phyloP scores from a whole-genome alignment of 2,329 filamentous ascomycete species.

The Arthrobotrys iridis region DNA sequence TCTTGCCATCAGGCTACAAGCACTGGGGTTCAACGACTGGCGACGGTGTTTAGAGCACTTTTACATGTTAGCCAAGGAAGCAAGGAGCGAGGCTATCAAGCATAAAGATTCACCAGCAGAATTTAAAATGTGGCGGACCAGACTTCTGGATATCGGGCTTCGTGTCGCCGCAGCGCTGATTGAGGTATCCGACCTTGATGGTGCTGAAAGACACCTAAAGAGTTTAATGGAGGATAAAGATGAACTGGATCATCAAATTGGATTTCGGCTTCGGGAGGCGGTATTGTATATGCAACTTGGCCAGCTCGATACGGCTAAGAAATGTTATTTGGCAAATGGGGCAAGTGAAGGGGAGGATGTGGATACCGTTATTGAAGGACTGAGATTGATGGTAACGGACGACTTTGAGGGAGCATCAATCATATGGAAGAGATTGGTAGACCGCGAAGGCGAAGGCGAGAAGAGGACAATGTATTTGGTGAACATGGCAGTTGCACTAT shows the following conservation, averaged over 20 bases:
- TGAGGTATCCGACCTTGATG: constrained; percentile 87
- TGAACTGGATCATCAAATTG: constrained; percentile 26
- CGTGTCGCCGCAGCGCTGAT: constrained; percentile 74
- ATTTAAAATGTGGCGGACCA: constrained; percentile 74
- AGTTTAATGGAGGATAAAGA: constrained; percentile 64
- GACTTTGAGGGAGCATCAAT: constrained; percentile 46
- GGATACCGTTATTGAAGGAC: constrained; percentile 39
- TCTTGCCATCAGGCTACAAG: constrained; percentile 82
- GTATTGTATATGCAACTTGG: constrained; percentile 48
- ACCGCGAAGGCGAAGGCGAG: constrained; percentile 25
- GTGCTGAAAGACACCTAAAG: constrained; percentile 77
- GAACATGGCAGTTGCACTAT: constrained; percentile 44
- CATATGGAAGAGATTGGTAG: constrained; percentile 48
- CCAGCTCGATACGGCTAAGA: constrained; percentile 50
- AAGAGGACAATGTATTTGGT: constrained; percentile 29
- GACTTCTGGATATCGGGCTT: constrained; percentile 79
- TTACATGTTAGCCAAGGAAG: constrained; percentile 85
- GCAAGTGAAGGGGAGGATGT: constrained; percentile 42
- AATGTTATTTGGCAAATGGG: constrained; percentile 39
- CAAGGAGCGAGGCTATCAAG: constrained; percentile 70
- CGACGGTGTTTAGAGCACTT: constrained; percentile 87
- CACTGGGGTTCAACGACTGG: constrained; percentile 84
- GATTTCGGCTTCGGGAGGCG: constrained; percentile 42
- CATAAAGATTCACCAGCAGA: constrained; percentile 66
- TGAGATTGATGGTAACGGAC: constrained; percentile 46